Evolutionary conservation across 2,329 filamentous ascomycete species (phyloP).

Genomic region (Thelonectria discophora): DNA sequence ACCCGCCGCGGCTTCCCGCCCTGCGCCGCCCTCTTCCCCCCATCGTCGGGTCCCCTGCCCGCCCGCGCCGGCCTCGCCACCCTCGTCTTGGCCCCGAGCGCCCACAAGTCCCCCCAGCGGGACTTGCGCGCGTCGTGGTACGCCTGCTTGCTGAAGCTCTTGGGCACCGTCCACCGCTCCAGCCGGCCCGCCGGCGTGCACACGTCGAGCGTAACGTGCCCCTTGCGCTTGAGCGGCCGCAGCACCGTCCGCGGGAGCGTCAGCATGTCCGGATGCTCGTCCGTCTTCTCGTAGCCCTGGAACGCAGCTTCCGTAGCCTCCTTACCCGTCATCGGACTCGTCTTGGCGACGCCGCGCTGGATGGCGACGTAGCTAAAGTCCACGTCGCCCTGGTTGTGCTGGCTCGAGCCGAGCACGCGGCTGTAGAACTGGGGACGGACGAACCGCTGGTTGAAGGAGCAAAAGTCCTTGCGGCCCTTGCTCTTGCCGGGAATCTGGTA

Average conservation of each 20-base stretch:
- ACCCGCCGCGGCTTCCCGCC: slow-evolving; percentile 54
- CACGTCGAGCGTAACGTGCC: slow-evolving; percentile 88
- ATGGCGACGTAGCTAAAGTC: slow-evolving; percentile 90
- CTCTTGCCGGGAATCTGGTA: slow-evolving; percentile 76
- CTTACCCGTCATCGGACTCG: slow-evolving; percentile 55
- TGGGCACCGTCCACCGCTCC: slow-evolving; percentile 93
- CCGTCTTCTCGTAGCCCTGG: slow-evolving; percentile 70
- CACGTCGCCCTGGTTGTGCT: slow-evolving; percentile 88
- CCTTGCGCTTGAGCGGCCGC: slow-evolving; percentile 84
- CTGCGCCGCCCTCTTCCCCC: slow-evolving; percentile 54
- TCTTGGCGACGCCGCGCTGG: slow-evolving; percentile 71
- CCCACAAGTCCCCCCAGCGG: slow-evolving; percentile 94
- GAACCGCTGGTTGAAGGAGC: slow-evolving; percentile 89
- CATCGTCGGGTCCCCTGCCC: slow-evolving; percentile 60
- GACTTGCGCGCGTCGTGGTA: slow-evolving; percentile 94
- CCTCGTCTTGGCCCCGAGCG: slow-evolving; percentile 89
- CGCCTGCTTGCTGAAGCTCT: slow-evolving; percentile 79
- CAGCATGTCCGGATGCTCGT: slow-evolving; percentile 62
- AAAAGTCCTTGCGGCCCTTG: slow-evolving; percentile 84
- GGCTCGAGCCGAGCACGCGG: slow-evolving; percentile 71
- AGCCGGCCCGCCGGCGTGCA: slow-evolving; percentile 87
- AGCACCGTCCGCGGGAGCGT: slow-evolving; percentile 81
- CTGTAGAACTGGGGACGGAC: slow-evolving; percentile 85
- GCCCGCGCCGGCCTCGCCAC: slow-evolving; percentile 68
- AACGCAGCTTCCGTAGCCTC: slow-evolving; percentile 74